Evolutionary conservation across 768 basidiomycete species (phyloP).

Genomic region (Boletus barrowsii): DNA sequence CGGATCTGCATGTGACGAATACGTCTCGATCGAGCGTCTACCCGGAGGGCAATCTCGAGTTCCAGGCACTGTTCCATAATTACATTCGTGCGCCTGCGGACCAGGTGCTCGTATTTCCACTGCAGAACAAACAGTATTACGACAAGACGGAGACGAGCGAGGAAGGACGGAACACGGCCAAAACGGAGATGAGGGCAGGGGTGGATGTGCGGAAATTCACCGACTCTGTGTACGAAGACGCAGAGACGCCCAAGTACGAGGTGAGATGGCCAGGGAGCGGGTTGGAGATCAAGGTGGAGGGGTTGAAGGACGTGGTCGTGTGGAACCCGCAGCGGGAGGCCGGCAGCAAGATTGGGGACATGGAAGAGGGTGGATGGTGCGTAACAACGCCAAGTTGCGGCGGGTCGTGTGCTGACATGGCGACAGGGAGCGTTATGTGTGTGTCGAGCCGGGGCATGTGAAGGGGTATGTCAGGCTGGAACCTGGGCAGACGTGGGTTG

Average conservation of each 20-base stretch:
- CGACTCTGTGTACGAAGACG: slow-evolving; percentile 76
- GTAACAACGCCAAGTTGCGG: background rate
- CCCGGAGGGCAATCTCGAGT: slow-evolving; percentile 56
- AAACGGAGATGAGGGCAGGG: slow-evolving; percentile 54
- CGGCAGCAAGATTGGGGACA: slow-evolving; percentile 77
- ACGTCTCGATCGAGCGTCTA: slow-evolving; percentile 42
- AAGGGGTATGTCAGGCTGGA: slow-evolving; percentile 63
- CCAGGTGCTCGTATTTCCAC: slow-evolving; percentile 57
- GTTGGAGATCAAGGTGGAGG: slow-evolving; percentile 48
- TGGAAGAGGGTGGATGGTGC: slow-evolving; percentile 88
- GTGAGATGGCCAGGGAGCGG: slow-evolving; percentile 60
- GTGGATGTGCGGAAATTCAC: slow-evolving; percentile 70
- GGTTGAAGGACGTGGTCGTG: slow-evolving; percentile 78
- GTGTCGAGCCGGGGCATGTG: slow-evolving; percentile 89
- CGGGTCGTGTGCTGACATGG: background rate
- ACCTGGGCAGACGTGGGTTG: slow-evolving; percentile 70
- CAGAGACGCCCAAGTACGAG: slow-evolving; percentile 42
- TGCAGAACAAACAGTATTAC: slow-evolving; percentile 63
- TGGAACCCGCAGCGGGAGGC: slow-evolving; percentile 86
- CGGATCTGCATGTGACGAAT: slow-evolving; percentile 81
- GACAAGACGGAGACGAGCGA: slow-evolving; percentile 76
- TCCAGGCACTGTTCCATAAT: slow-evolving; percentile 92
- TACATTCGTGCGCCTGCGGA: slow-evolving; percentile 72
- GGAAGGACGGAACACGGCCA: slow-evolving; percentile 45
- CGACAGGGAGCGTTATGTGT: slow-evolving; percentile 78